Base-by-base conservation (phyloP, 2,329 filamentous ascomycete genomes). In the Trichoderma citrinoviride region DNA sequence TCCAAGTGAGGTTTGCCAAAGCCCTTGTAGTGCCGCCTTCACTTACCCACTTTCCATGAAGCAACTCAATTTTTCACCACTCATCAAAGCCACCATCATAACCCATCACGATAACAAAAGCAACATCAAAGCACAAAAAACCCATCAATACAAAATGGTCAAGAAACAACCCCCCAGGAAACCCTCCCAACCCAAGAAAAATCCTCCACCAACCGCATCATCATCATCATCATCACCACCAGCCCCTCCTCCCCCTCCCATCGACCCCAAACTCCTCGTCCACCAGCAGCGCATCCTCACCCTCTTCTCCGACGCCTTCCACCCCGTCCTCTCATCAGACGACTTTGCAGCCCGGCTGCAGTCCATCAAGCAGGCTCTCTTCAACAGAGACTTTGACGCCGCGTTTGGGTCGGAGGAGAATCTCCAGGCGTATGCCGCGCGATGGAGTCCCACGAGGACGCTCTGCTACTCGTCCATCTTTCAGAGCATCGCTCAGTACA, bases 381-480 rank as follows among this genome's bases (percentile, higher is more conserved):
- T 90, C 75, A 88, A 90, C 65, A 87, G 95, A 37, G 91, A 98
- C 75, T 98, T 98, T 77, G 82, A 83, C 14, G 79, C 81, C 17
- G 94, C 94, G 0, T 99, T 98, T 78, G 87, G 87, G 0, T 82
- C 82, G 52, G 82, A 86, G 63, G 86, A 90, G 50, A 85, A 89
- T 70, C 83, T 97, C 19, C 86, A 90, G 67, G 91, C 90, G 10
- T 99, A 99, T 79, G 92, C 92, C 8, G 86, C 92, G 61, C 82
- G 95, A 71, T 99, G 94, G 93, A 97, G 93, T 76, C 91, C 94
- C 1, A 90, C 90, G 60, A 83, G 95, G 61, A 90, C 93, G 0
- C 79, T 98, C 60, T 92, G 89, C 68, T 98, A 98, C 77, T 81
- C 87, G n/a, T 73, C 78, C 3, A 77, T 88, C n/a, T 75, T 89